Evolutionary conservation across 2,329 filamentous ascomycete species (phyloP), one percentile per base, ranked within the genome.

Genomic region (Aureobasidium sp.): DNA sequence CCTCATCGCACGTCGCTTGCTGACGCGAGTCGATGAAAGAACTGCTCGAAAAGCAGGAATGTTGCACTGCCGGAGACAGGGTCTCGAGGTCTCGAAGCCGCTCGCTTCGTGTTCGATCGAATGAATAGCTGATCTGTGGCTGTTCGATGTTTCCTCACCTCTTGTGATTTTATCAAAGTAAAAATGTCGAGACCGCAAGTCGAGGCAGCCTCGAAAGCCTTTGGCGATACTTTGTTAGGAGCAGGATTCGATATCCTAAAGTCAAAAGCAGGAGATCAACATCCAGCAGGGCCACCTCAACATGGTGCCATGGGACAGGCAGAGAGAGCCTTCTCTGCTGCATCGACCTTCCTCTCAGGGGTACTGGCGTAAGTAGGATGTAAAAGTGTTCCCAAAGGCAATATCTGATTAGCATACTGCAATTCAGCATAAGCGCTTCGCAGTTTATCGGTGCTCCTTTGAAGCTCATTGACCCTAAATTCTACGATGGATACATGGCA

Each of bases 401-500:
- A 36, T 25, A 31, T 64, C 39, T 52, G 31, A 48, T 62, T 2
- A 61, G 17, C 31, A 56, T 37, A 39, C 14, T 20, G 44, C 44
- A 5, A 22, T 39, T 49, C 57, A 78, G 76, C 36, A 81, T 82
- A 69, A 83, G 84, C 68, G 73, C 84, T 20, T 90, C 90, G 7
- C 90, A 96, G 70, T 80, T 91, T 65, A 77, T 95, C 63, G 91
- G 91, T 37, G 76, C 84, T 0, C 90, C 90, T 2, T 75, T 96
- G 52, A 94, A 94, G 72, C 82, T 86, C 64, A 78, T 91, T 69
- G 88, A 91, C 72, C 84, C 84, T 63, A 86, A 90, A 49, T 83
- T 89, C 70, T 96, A 90, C 78, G 89, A 95, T 74, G 83, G 87
- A 65, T 95, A 91, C 76, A 95, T 96, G 84, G 86, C 90, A 44